Base-by-base conservation (phyloP, 108 stramenopile genomes). In the Skeletonema grethae region DNA sequence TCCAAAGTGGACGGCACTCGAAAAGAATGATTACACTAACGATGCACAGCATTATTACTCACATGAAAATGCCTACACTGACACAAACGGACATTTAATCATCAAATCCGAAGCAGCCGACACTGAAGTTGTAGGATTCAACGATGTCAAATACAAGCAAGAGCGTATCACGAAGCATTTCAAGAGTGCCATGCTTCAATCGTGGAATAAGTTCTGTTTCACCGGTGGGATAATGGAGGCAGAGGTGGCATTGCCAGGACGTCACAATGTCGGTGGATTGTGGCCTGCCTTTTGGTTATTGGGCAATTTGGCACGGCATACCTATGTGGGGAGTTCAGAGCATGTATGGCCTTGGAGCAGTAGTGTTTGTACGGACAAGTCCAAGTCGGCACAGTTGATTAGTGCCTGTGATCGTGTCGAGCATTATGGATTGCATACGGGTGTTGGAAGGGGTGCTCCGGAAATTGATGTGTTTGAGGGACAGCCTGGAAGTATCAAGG, bases 141-240 rank as follows among this genome's bases (percentile, higher is more conserved):
- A 97, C 72, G 94, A 97, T 57, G 50, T 85, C 4, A 84, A 72
- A 48, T 34, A 66, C 39, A 83, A 87, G 71, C 92, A 91, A 58
- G 78, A 79, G 24, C 57, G 70, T 1, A 82, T 87, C 20, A 85
- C 82, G 13, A 98, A 97, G 68, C 85, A 96, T 69, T 97, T 97
- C 73, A 64, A 67, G 35, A 91, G 90, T 48, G 99, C 92, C 38
- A 98, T 99, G 97, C 7, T 99, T 34, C 97, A 97, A 70, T 73
- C 83, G 7, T 99, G 98, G 98, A 95, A 99, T 76, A 99, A 99
- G 66, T 99, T 99, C 76, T 99, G 98, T 75, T 98, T 98, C 72
- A 96, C 97, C 1, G 98, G 98, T 15, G 98, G 98, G 20, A 85
- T 97, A 36, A 69, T 98, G 48, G 97, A 98, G 72, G 88, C 97